phyloP scores from a whole-genome alignment of 108 stramenopile species.

The Skeletonema tropicum region DNA sequence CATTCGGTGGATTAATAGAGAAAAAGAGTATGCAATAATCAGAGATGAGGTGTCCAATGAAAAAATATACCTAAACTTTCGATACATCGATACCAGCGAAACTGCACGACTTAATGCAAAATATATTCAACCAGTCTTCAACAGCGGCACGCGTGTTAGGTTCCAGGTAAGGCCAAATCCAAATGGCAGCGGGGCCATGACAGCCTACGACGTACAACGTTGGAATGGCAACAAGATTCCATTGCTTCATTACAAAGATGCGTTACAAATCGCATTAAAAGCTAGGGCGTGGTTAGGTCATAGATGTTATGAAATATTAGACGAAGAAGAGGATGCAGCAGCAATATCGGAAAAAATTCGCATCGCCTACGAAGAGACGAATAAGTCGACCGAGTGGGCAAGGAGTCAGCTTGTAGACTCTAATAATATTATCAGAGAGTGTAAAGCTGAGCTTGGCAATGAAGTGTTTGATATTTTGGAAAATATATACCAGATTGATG shows the following conservation, averaged over 20 bases:
- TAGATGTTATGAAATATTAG: conserved; percentile 15
- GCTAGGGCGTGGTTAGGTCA: conserved; percentile 22
- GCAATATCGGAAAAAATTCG: conserved; percentile 1
- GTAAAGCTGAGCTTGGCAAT: conserved; percentile 19
- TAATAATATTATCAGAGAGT: neutral
- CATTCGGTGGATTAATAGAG: neutral
- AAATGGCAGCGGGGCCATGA: neutral
- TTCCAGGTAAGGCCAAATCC: neutral
- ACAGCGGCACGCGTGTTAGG: neutral
- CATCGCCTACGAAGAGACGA: neutral
- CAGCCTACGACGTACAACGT: neutral
- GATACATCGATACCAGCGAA: neutral
- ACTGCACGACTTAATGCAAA: neutral
- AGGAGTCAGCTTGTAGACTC: conserved; percentile 10
- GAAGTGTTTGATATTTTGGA: conserved; percentile 28
- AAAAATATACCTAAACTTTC: neutral
- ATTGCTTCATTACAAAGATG: conserved; percentile 7
- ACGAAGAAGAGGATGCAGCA: conserved; percentile 1
- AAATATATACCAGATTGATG: conserved; percentile 17
- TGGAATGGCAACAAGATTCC: neutral
- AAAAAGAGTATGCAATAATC: neutral
- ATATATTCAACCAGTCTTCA: neutral
- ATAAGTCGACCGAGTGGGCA: conserved; percentile 13
- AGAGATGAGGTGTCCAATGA: neutral
- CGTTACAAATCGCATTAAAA: conserved; percentile 1